Evolutionary conservation across 208 protist genomes (phyloP), one percentile per base, ranked within the genome.

Genomic region (Crithidia sp.): DNA sequence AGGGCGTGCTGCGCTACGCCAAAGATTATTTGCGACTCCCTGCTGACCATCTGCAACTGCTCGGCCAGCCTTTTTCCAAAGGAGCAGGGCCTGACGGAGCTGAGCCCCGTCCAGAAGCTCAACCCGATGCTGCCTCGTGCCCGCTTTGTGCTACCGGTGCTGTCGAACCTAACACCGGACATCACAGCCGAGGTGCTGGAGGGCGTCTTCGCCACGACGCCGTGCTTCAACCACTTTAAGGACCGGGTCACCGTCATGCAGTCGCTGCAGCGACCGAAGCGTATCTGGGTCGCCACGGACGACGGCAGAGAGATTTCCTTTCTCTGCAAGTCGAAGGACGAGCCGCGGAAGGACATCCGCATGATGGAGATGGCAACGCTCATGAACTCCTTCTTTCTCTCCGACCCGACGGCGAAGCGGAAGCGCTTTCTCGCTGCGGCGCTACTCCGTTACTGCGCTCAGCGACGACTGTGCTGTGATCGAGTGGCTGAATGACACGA

Each of bases 301-400:
- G 85, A 96, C 19, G 95, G 96, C 5, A 57, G 81, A 4, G 62
- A 47, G 5, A 83, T 98, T 56, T 80, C 80, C 13, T 98, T 98
- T 70, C 79, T 98, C 2, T 97, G 90, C 76, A 99, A 99, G 72
- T 70, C 94, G 2, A 89, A 95, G 69, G 97, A 99, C 79, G 96
- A 98, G 69, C 91, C 94, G 9, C 88, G 95, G 16, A 98, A 99
- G 76, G 98, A 99, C 76, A 96, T 94, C 56, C 90, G 98, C 40
- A 97, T 99, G 86, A 99, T 99, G 96, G 97, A 99, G 79, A 85
- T 98, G 58, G 95, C 90, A 7, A 85, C 85, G 9, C 67, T 98
- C 19, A 96, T 99, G 81, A 99, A 99, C 69, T 91, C 78, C 7
- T 88, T 98, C 50, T 95, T 99, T 16, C 82, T 87, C 50, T 83